Conservation (phyloP, 345 rosid genomes). For the Cardamine resedifolia region DNA sequence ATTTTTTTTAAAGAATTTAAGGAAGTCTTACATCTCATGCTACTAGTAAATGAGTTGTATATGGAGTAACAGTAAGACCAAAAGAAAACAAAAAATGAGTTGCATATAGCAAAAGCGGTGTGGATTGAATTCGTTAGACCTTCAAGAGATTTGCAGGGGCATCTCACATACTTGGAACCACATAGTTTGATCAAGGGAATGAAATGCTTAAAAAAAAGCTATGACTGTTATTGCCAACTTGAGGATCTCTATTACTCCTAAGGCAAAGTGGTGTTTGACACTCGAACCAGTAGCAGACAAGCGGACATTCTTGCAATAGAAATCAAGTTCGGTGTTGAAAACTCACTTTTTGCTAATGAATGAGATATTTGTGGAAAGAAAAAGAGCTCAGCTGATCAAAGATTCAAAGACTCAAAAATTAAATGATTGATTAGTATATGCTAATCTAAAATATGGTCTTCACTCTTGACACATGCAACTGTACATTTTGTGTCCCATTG, state of each 20-base stretch:
- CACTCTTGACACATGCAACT: constrained; percentile 27
- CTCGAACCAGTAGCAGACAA: neutral
- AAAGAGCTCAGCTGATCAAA: neutral
- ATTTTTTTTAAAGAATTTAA: no score
- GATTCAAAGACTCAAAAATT: neutral
- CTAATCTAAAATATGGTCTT: constrained; percentile 1
- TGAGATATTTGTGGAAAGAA: neutral
- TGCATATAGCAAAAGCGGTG: neutral
- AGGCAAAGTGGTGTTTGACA: neutral
- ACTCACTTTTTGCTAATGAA: neutral
- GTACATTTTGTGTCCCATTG: constrained; percentile 16
- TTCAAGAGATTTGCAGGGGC: neutral
- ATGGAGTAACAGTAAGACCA: no score
- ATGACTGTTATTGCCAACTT: neutral
- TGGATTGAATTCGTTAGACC: neutral
- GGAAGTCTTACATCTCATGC: no score
- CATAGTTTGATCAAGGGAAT: no score
- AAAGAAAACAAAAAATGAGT: no score
- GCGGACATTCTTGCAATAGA: neutral
- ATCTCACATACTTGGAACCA: no score
- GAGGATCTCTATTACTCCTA: neutral
- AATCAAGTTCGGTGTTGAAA: neutral
- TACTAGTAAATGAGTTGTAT: neutral
- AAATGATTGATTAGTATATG: constrained; percentile 2
- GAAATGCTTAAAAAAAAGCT: neutral